These are phyloP conservation scores for Schizothecium vesticola DNA, from an alignment of 495 filamentous ascomycete species.

Conservation along the genomic window DNA sequence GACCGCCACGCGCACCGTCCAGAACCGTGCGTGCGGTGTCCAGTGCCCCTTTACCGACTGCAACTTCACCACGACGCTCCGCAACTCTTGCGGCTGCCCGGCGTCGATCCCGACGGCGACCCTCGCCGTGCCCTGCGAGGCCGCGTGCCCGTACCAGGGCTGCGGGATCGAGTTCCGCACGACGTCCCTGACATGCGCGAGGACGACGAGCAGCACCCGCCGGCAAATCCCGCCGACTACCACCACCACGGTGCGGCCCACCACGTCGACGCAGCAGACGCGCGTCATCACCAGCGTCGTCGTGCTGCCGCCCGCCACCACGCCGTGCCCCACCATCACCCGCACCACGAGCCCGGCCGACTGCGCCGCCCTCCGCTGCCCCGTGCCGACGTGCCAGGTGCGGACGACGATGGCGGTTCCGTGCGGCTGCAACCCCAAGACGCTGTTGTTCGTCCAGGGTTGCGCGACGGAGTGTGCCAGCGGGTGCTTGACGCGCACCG, in stretches of 20 bases:
- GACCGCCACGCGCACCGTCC: conserved; percentile 25
- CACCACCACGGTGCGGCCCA: conserved; percentile 10
- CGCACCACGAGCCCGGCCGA: conserved; percentile 34
- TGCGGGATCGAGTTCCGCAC: conserved; percentile 29
- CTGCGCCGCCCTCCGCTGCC: conserved; percentile 37
- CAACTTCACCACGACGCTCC: conserved; percentile 21
- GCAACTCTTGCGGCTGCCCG: conserved; percentile 29
- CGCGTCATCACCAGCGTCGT: conserved; percentile 24
- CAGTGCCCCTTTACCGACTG: conserved; percentile 24
- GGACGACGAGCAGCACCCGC: conserved; percentile 9
- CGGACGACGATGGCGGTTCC: conserved; percentile 29
- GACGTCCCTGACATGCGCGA: conserved; percentile 16
- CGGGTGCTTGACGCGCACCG: conserved; percentile 33
- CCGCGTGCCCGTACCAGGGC: conserved; percentile 27
- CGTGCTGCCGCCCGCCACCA: conserved; percentile 19
- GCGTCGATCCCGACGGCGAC: conserved; percentile 26
- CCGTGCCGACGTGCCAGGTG: conserved; percentile 36
- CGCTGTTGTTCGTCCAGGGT: conserved; percentile 35
- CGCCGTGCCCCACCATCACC: conserved; percentile 37
- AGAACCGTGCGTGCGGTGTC: conserved; percentile 22
- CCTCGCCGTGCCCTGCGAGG: conserved; percentile 28
- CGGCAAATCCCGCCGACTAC: conserved; percentile 9
- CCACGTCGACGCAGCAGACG: conserved; percentile 10
- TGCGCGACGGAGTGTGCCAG: conserved; percentile 34
- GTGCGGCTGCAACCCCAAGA: conserved; percentile 35